Evolutionary conservation across 2,329 filamentous ascomycete species (phyloP).

Genomic region (Calonectria naviculata): DNA sequence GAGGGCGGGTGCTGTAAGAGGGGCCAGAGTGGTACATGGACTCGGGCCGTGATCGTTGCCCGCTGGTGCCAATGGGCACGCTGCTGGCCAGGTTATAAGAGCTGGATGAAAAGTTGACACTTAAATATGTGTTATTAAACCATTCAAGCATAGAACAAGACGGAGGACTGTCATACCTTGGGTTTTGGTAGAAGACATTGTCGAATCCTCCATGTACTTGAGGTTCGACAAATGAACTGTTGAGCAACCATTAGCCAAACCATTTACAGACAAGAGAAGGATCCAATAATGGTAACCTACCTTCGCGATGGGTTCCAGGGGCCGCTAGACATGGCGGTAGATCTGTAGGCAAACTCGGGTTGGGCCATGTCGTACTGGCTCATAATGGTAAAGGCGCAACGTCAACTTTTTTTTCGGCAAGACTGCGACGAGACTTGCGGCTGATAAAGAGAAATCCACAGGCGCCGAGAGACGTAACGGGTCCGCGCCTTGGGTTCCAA

Average conservation of each 20-base stretch:
- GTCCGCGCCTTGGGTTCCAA: constrained; percentile 40
- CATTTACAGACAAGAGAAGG: constrained; percentile 11
- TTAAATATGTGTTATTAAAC: constrained; percentile 52
- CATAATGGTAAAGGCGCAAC: constrained; percentile 44
- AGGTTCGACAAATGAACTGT: constrained; percentile 47
- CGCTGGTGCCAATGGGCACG: constrained; percentile 45
- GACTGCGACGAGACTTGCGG: constrained; percentile 40
- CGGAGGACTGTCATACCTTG: constrained; percentile 49
- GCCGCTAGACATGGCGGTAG: constrained; percentile 57
- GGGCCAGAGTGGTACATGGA: constrained; percentile 51
- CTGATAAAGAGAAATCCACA: constrained; percentile 46
- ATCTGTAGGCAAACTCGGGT: constrained; percentile 60
- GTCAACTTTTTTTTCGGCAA: constrained; percentile 33
- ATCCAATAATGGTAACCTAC: constrained; percentile 51
- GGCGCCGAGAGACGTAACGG: constrained; percentile 35
- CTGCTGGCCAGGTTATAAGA: constrained; percentile 44
- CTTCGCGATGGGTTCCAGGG: constrained; percentile 64
- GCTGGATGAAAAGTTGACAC: constrained; percentile 55
- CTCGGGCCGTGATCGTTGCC: constrained; percentile 53
- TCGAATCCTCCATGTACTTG: constrained; percentile 49
- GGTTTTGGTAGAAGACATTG: constrained; percentile 48
- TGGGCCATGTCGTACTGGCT: constrained; percentile 57
- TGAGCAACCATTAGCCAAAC: constrained; percentile 42
- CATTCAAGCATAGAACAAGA: constrained; percentile 22
- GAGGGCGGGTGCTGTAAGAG: constrained; percentile 55